phyloP scores from a whole-genome alignment of 169 alveolate species.

The Plasmodium knowlesi region DNA sequence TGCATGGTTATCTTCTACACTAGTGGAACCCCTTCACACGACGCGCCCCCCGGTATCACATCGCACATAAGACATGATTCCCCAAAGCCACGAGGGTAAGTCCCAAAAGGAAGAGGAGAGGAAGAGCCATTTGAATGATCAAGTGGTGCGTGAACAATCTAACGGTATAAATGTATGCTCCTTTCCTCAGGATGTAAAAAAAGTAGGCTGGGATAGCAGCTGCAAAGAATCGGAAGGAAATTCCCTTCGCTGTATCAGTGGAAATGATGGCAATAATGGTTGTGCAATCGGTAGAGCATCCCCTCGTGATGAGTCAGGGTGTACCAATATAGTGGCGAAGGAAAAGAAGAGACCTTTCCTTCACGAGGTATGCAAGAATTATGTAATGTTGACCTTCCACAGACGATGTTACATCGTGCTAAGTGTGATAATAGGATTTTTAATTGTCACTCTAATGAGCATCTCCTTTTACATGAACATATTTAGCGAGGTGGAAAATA shows the following conservation, averaged over 20 bases:
- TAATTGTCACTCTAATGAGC: slow-evolving; percentile 1
- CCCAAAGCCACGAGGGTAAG: not conserved
- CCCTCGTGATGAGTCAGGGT: not conserved
- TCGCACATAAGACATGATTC: not conserved
- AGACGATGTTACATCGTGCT: slow-evolving; percentile 16
- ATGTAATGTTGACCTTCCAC: not conserved
- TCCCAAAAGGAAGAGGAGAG: not conserved
- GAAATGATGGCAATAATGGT: not conserved
- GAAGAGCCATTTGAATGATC: not conserved
- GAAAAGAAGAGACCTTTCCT: slow-evolving; percentile 10
- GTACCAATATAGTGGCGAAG: not conserved
- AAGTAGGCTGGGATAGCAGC: not conserved
- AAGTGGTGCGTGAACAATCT: not conserved
- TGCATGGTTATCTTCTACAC: not conserved
- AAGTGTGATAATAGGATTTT: slow-evolving; percentile 18
- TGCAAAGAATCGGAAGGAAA: not conserved
- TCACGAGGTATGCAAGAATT: slow-evolving; percentile 24
- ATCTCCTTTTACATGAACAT: slow-evolving; percentile 9
- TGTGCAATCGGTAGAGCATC: not conserved
- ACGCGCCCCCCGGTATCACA: not conserved
- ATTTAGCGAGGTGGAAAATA: not conserved
- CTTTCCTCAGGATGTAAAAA: not conserved
- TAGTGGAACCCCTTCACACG: not conserved
- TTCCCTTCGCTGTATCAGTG: not conserved
- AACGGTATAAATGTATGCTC: not conserved